Conservation (phyloP, 192 early-diverging fungal species). For the Linnemannia hyalina region DNA sequence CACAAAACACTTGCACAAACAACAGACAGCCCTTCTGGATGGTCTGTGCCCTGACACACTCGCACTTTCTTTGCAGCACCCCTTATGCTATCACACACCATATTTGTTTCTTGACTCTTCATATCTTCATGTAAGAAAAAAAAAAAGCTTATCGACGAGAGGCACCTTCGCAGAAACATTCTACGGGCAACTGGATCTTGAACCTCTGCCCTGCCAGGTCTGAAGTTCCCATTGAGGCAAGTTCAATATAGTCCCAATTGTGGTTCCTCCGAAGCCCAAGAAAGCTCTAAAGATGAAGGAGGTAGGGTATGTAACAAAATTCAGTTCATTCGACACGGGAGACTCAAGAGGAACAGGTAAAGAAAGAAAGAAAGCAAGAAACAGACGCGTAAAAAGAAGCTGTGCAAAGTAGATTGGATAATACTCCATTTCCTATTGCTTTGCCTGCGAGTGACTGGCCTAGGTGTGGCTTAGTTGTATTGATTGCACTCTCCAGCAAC, state of each 20-base stretch:
- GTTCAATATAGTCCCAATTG: slow-evolving; percentile 21
- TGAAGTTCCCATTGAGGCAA: slow-evolving; percentile 58
- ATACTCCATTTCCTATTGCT: not conserved
- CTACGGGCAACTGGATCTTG: slow-evolving; percentile 57
- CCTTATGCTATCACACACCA: not conserved
- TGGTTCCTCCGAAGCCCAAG: not conserved
- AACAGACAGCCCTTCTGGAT: not conserved
- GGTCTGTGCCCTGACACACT: not conserved
- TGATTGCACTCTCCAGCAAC: not conserved
- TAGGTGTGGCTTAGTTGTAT: slow-evolving; percentile 9
- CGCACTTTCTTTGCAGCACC: not conserved
- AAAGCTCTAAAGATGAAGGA: not conserved
- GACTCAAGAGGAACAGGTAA: not conserved
- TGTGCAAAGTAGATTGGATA: no score
- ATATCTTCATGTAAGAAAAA: no score
- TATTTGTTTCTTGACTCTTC: no score
- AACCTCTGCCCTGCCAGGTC: slow-evolving; percentile 36
- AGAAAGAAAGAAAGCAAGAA: not conserved
- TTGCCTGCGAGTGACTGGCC: not conserved
- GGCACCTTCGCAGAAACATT: slow-evolving; percentile 39
- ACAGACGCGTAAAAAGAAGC: not conserved
- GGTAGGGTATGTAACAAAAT: not conserved
- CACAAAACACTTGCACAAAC: no score
- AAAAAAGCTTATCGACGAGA: not conserved
- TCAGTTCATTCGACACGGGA: not conserved